phyloP scores from a whole-genome alignment of 371 early-diverging fungal species.

The Mortierella sp. region DNA sequence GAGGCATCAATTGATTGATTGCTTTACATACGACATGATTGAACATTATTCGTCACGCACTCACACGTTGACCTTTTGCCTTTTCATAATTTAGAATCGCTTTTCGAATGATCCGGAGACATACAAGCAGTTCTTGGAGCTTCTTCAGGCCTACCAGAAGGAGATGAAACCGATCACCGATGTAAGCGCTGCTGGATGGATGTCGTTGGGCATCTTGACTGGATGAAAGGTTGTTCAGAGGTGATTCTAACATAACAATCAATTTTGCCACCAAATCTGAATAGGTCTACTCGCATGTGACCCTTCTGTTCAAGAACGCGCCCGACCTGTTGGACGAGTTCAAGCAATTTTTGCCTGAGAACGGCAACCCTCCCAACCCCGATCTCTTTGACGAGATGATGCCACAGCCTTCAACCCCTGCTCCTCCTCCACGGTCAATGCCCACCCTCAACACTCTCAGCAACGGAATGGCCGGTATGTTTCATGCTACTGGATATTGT shows the following conservation, averaged over 20 bases:
- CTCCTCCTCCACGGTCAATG: slow-evolving; percentile 51
- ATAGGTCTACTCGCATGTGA: slow-evolving; percentile 91
- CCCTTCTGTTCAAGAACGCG: slow-evolving; percentile 84
- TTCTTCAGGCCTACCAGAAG: slow-evolving; percentile 94
- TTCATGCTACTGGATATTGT: background rate
- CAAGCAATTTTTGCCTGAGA: slow-evolving; percentile 95
- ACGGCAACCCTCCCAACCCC: slow-evolving; percentile 57
- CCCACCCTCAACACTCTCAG: slow-evolving; percentile 44
- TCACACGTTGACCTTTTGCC: background rate
- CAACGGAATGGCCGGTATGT: slow-evolving; percentile 56
- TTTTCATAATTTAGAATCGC: slow-evolving; percentile 70
- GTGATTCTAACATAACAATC: background rate
- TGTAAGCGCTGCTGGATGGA: slow-evolving; percentile 55
- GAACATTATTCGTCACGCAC: background rate
- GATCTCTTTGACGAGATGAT: slow-evolving; percentile 57
- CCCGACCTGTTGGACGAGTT: slow-evolving; percentile 96
- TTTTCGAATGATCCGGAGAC: slow-evolving; percentile 90
- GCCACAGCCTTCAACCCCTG: slow-evolving; percentile 53
- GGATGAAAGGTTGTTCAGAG: background rate
- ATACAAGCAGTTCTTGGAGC: slow-evolving; percentile 95
- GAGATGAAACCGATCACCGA: slow-evolving; percentile 93
- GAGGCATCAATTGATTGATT: too few species aligned
- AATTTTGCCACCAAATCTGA: background rate
- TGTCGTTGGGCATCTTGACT: background rate
- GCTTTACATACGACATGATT: too few species aligned